phyloP scores from a whole-genome alignment of 1,284 basidiomycete species.

The Schizophyllum commune region DNA sequence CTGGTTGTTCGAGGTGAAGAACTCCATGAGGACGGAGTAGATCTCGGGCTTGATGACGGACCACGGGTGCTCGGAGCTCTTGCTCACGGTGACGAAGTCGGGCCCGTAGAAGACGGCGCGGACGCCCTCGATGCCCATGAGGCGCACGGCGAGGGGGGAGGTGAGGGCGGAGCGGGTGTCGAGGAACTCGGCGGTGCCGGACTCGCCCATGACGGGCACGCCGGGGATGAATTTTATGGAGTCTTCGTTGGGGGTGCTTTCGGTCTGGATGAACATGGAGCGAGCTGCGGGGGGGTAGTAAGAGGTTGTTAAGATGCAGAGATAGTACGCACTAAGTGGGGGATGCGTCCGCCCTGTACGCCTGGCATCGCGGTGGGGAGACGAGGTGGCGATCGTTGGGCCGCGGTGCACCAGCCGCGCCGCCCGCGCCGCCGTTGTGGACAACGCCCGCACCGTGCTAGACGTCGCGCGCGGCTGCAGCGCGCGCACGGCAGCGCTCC shows the following conservation, averaged over 20 bases:
- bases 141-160: slow-evolving; percentile 87
- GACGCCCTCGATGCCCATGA: slow-evolving; percentile 93
- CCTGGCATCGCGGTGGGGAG: no score
- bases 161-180: slow-evolving; percentile 77
- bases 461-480: no score
- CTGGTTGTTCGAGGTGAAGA: slow-evolving; percentile 79
- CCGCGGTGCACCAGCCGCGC: no score
- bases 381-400: no score
- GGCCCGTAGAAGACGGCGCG: slow-evolving; percentile 90
- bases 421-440: no score
- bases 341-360: slow-evolving; percentile 1
- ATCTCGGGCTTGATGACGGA: slow-evolving; percentile 95
- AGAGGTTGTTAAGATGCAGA: not conserved
- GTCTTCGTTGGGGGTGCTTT: slow-evolving; percentile 95
- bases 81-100: slow-evolving; percentile 96
- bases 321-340: slow-evolving; percentile 18
- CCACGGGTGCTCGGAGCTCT: slow-evolving; percentile 85
- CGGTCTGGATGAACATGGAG: slow-evolving; percentile 96
- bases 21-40: slow-evolving; percentile 97
- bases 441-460: no score
- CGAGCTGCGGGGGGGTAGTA: slow-evolving; percentile 42
- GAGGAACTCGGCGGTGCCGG: slow-evolving; percentile 90
- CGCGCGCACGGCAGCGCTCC: no score
- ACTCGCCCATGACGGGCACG: slow-evolving; percentile 73
- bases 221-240: slow-evolving; percentile 98